Percentiles rank a stretch among this genome's conserved stretches.
These are phyloP conservation scores for Peronospora belbahrii DNA, from an alignment of 352 stramenopile genomes.

Conservation along the genomic window DNA sequence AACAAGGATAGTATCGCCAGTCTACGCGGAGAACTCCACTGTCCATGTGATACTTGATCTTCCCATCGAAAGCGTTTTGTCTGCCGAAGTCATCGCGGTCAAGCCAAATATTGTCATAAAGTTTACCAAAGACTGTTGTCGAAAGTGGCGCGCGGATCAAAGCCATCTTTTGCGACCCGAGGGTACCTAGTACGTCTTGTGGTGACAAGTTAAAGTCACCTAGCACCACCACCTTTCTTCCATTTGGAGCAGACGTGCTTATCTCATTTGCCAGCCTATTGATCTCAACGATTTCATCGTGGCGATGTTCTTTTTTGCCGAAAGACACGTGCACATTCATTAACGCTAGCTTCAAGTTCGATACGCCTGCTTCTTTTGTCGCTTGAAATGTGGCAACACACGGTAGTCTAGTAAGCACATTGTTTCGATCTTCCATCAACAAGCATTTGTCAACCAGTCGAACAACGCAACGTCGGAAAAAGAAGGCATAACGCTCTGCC, in stretches of 20 bases:
- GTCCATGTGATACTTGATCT: slow-evolving; percentile 12
- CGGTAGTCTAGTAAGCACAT: slow-evolving; percentile 27
- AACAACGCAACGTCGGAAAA: slow-evolving; percentile 37
- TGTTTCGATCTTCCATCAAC: slow-evolving; percentile 8
- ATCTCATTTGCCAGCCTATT: slow-evolving; percentile 24
- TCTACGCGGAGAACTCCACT: slow-evolving; percentile 58
- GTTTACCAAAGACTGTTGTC: slow-evolving; percentile 46
- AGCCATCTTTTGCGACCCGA: slow-evolving; percentile 20
- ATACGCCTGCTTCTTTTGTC: slow-evolving; percentile 3
- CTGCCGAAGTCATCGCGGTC: slow-evolving; percentile 12
- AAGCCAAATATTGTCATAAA: slow-evolving; percentile 72
- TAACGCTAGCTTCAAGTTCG: slow-evolving; percentile 28
- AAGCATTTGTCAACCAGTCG: slow-evolving; percentile 21
- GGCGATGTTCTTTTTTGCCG: slow-evolving; percentile 18
- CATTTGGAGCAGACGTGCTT: neutral
- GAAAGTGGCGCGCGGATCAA: slow-evolving; percentile 43
- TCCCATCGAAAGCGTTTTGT: neutral
- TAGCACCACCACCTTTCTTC: slow-evolving; percentile 37
- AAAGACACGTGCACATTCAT: slow-evolving; percentile 55
- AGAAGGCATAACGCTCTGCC: slow-evolving; percentile 44
- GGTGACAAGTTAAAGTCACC: slow-evolving; percentile 64
- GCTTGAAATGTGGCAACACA: slow-evolving; percentile 41
- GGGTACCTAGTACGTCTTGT: slow-evolving; percentile 30
- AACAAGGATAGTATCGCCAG: slow-evolving; percentile 45
- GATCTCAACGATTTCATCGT: slow-evolving; percentile 32